Base-by-base conservation (phyloP, 2,329 filamentous ascomycete species). In the Neofusicoccum ribis region DNA sequence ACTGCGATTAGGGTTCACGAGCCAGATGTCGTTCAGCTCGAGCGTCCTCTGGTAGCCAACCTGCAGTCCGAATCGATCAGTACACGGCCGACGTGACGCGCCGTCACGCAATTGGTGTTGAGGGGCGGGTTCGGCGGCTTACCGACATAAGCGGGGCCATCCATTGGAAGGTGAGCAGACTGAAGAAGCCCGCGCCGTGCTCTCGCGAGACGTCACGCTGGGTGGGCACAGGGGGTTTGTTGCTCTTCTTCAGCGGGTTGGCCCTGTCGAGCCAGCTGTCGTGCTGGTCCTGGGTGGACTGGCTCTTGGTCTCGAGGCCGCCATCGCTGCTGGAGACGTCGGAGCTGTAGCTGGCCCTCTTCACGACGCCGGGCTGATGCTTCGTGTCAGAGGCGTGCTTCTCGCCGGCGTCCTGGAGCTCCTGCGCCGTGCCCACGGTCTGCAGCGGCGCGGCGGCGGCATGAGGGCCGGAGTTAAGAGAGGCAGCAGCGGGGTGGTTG, bases 1-100 rank as follows among this genome's bases (percentile, higher is more conserved):
- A 15, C 87, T 85, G 67, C 95, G 85, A 67, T 91, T 81, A 0
- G 93, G 93, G 68, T 97, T 97, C 70, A 98, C 91, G 0, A 84
- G 81, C 90, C 93, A 98, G 65, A 99, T 88, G 75, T 99, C 95
- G 69, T 91, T 91, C 64, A 89, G 80, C 72, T 97, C 90, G 2
- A 99, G 84, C 2, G 89, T 87, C 14, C 95, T 89, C 73, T 92
- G 89, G 78, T 97, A 98, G 41, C 95, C 95, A 44, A 88, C 86
- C 88, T 92, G 65, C 27, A 67, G 17, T 17, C 12, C 36, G 50
- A 20, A 31, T 5, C 12, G 12, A 41, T 58, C 14, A 54, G 50
- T 7, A 31, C 27, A 31, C 27, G 27, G 27, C 6, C 27, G 27
- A 31, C 27, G 5, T 31, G 27, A 31, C 27, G 27, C 27, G 27